Conservation (phyloP, 2,329 filamentous ascomycete species). For the Diplodia intermedia region DNA sequence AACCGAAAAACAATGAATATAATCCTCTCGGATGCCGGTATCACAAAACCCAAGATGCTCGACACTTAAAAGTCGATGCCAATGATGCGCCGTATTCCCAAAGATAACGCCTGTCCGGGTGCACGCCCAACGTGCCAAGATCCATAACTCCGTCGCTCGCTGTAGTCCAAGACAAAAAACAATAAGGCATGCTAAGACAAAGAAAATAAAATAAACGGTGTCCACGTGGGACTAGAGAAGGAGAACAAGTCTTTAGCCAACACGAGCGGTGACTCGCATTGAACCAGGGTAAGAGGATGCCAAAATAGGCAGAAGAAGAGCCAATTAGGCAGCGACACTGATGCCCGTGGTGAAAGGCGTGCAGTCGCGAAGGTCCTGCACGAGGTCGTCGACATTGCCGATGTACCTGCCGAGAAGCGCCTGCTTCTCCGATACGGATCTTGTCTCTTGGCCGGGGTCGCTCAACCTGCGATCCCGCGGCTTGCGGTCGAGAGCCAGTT, state of each 20-base stretch:
- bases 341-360: slow-evolving; percentile 60
- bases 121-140: slow-evolving; percentile 1
- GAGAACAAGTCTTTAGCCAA: background rate
- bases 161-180: background rate
- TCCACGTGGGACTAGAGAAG: background rate
- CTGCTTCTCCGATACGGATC: slow-evolving; percentile 82
- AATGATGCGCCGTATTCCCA: slow-evolving; percentile 8
- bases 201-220: background rate
- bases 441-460: slow-evolving; percentile 50
- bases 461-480: slow-evolving; percentile 42
- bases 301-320: background rate
- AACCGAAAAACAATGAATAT: slow-evolving; percentile 14
- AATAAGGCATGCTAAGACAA: slow-evolving; percentile 6
- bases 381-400: slow-evolving; percentile 77
- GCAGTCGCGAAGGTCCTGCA: slow-evolving; percentile 81
- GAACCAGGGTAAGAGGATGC: background rate
- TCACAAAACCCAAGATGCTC: slow-evolving; percentile 5
- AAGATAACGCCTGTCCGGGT: slow-evolving; percentile 14
- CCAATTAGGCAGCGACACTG: slow-evolving; percentile 5
- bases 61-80: slow-evolving; percentile 11
- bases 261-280: background rate
- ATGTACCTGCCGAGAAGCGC: slow-evolving; percentile 76
- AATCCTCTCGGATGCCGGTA: slow-evolving; percentile 28
- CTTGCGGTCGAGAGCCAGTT: slow-evolving; percentile 39
- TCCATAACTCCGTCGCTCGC: slow-evolving; percentile 18